Base-by-base conservation (phyloP, 768 basidiomycete species). In the Dentipellis fragilis region DNA sequence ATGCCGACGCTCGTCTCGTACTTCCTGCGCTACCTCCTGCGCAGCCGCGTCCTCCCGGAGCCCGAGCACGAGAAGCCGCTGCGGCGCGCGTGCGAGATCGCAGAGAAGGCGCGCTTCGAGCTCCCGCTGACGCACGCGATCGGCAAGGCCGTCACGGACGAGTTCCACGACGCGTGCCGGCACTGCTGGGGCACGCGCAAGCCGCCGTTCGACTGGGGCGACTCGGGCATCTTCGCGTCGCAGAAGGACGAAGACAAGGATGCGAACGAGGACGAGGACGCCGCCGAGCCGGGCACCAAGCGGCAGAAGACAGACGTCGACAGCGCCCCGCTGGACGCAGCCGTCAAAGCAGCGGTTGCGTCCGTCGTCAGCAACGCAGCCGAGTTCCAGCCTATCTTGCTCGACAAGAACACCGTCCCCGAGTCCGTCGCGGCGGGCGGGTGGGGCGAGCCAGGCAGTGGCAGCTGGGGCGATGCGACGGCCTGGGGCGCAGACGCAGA, bases 1-100 rank as follows among this genome's bases (percentile, higher is more conserved):
- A 69, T 75, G 2, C 85, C 86, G 2, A 76, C 73, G 23, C 69
- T 88, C 3, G 47, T 86, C 5, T 67, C 60, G 1, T 85, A 86
- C 64, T 89, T 85, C 66, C 54, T 87, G 35, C 65, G 75, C 12
- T 88, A 80, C 63, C 62, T 87, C n/a, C 34, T 85, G 14, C 76
- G 80, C 19, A 81, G 76, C 59, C 65, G 72, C 34, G 75, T 79
- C 16, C 70, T 88, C 46, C 73, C 73, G 0, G 83, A 85, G 59
- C 56, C 68, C 0, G 58, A 61, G 4, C 71, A 72, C 59, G 77
- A 80, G 55, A 72, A 72, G 1, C 72, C 68, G 7, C 68, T 85
- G 46, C 73, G 72, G 45, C 70, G 69, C 19, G 77, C 81, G 0
- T 57, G 83, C 23, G 70, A 69, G 1, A 65, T 79, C n/a, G 63